phyloP scores from a whole-genome alignment of 768 basidiomycete species.

The Podaxis mareebaensis region DNA sequence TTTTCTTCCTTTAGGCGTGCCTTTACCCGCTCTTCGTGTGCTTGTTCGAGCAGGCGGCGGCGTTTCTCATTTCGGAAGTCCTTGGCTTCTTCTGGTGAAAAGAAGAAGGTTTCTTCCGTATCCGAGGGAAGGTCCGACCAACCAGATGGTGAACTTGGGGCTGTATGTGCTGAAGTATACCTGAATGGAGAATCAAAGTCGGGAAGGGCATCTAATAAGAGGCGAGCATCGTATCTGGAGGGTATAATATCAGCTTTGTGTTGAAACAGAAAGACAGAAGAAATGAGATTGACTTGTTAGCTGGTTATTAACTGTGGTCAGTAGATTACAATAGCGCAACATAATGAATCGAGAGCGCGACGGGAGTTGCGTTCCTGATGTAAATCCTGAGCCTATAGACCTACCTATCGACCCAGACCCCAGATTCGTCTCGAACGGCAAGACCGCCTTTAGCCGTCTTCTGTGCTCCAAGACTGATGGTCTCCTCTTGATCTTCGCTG shows the following conservation, averaged over 20 bases:
- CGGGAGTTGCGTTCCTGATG: background rate
- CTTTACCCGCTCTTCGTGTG: constrained; percentile 65
- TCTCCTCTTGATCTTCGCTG: constrained; percentile 26
- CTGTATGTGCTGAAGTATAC: constrained; percentile 21
- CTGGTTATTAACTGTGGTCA: constrained; percentile 4
- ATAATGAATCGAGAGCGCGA: background rate
- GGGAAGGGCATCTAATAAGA: constrained; percentile 61
- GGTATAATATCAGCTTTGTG: constrained; percentile 22
- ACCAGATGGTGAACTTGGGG: constrained; percentile 49
- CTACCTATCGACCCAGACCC: constrained; percentile 85
- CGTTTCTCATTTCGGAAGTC: constrained; percentile 72
- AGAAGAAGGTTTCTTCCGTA: constrained; percentile 82
- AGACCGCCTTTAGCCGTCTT: background rate
- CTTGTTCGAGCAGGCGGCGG: constrained; percentile 55
- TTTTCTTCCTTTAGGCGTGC: constrained; percentile 51
- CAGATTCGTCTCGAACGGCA: constrained; percentile 21
- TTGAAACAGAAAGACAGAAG: constrained; percentile 19
- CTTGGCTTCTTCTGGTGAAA: constrained; percentile 64
- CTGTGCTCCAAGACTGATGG: constrained; percentile 14
- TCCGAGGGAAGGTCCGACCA: constrained; percentile 90
- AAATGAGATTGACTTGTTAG: constrained; percentile 28
- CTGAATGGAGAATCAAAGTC: background rate
- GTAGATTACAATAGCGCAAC: background rate
- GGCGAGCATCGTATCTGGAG: constrained; percentile 76
- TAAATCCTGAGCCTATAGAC: constrained; percentile 29